These are phyloP conservation scores for Candida buenavistaensis DNA, from an alignment of 1,139 yeast species.

Conservation along the genomic window DNA sequence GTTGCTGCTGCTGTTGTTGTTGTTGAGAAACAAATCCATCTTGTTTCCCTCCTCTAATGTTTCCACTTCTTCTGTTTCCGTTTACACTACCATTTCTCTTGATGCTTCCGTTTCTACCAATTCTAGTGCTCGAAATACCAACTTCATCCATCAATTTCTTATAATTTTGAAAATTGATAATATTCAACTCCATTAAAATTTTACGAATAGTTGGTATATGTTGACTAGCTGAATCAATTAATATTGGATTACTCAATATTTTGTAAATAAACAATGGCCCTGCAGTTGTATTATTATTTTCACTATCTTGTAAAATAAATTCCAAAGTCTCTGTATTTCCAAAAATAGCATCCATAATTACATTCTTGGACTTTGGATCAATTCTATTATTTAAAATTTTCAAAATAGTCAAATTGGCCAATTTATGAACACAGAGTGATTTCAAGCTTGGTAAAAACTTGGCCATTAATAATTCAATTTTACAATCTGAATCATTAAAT, in stretches of 20 bases:
- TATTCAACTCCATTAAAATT: conserved; percentile 58
- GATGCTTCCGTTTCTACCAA: conserved; percentile 27
- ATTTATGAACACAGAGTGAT: conserved; percentile 74
- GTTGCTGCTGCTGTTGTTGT: conserved; percentile 7
- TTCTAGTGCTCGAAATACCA: conserved; percentile 55
- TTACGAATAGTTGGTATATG: conserved; percentile 50
- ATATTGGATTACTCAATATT: conserved; percentile 63
- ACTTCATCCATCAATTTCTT: conserved; percentile 91
- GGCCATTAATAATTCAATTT: conserved; percentile 40
- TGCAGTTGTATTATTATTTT: conserved; percentile 41
- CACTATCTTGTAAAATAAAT: conserved; percentile 18
- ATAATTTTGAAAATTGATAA: conserved; percentile 65
- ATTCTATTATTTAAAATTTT: conserved; percentile 73
- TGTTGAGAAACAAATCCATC: conserved; percentile 3
- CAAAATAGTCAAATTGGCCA: conserved; percentile 80
- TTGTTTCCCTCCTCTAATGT: background rate
- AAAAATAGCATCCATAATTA: conserved; percentile 65
- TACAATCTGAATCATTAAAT: conserved; percentile 60
- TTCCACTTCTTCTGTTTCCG: conserved; percentile 1
- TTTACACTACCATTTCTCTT: conserved; percentile 10
- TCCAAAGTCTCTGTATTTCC: conserved; percentile 42
- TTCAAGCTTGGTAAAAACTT: conserved; percentile 63
- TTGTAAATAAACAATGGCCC: conserved; percentile 89
- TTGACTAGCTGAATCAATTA: conserved; percentile 23
- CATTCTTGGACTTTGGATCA: conserved; percentile 61